A percentile compares a stretch with the other conserved stretches of the same genome.
phyloP scores from a whole-genome alignment of 352 stramenopile species.

The Globisporangium canariense region DNA sequence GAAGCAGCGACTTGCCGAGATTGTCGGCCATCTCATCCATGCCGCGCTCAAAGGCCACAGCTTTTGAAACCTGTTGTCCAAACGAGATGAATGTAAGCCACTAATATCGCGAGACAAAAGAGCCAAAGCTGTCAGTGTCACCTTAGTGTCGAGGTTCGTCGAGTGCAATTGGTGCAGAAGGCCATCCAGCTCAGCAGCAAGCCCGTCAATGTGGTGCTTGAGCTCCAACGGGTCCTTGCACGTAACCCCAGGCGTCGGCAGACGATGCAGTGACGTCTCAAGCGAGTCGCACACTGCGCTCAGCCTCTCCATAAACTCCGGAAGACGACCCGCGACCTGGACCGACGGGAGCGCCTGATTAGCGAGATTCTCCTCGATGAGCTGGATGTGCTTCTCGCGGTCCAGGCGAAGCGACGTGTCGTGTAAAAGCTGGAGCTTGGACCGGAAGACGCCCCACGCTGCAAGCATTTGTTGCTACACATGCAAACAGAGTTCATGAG shows the following conservation, averaged over 20 bases:
- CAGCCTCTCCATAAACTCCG: constrained; percentile 20
- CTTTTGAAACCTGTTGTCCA: constrained; percentile 23
- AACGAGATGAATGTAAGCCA: no score
- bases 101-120: no score
- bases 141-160: constrained; percentile 21
- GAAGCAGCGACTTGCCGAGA: constrained; percentile 27
- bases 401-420: constrained; percentile 38
- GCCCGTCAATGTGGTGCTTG: constrained; percentile 27
- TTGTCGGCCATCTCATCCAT: constrained; percentile 30
- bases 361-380: constrained; percentile 24
- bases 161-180: constrained; percentile 27
- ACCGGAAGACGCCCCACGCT: constrained; percentile 39
- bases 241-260: constrained; percentile 27
- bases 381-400: constrained; percentile 27
- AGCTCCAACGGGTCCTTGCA: constrained; percentile 26
- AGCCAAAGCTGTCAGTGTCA: not conserved
- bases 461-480: constrained; percentile 41
- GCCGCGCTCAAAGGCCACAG: constrained; percentile 23
- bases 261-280: constrained; percentile 31
- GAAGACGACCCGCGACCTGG: constrained; percentile 21
- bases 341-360: constrained; percentile 26
- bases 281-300: constrained; percentile 26
- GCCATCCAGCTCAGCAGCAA: constrained; percentile 25
- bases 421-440: constrained; percentile 50
- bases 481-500: not conserved